phyloP scores from a whole-genome alignment of 352 stramenopile species.

The Pythium brachiatum region DNA sequence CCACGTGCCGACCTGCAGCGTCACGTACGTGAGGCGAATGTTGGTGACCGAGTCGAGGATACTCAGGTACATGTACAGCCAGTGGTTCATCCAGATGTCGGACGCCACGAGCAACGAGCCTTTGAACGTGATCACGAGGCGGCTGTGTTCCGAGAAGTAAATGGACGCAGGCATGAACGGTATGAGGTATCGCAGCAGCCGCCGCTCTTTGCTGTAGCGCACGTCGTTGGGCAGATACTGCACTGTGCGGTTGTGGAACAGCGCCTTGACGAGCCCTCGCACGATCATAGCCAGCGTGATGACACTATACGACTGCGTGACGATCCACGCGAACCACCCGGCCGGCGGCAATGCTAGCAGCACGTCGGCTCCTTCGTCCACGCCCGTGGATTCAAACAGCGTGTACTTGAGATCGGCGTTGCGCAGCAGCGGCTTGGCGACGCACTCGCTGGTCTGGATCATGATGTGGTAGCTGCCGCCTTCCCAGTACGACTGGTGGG shows the following conservation, averaged over 20 bases:
- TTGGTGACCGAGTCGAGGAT: slow-evolving; percentile 48
- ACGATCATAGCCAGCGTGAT: slow-evolving; percentile 41
- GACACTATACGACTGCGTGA: slow-evolving; percentile 41
- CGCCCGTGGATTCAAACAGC: slow-evolving; percentile 40
- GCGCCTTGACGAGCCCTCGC: slow-evolving; percentile 38
- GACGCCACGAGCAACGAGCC: slow-evolving; percentile 50
- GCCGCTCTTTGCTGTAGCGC: slow-evolving; percentile 30
- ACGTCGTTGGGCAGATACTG: slow-evolving; percentile 43
- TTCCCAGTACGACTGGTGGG: slow-evolving; percentile 48
- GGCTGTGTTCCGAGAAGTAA: slow-evolving; percentile 35
- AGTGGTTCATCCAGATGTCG: slow-evolving; percentile 70
- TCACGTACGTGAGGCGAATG: slow-evolving; percentile 43
- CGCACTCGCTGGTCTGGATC: slow-evolving; percentile 54
- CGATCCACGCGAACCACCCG: slow-evolving; percentile 36
- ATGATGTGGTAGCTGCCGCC: slow-evolving; percentile 44
- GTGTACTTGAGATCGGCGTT: slow-evolving; percentile 35
- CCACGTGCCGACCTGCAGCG: slow-evolving; percentile 47
- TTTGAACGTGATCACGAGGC: slow-evolving; percentile 47
- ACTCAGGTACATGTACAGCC: slow-evolving; percentile 60
- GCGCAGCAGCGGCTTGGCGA: slow-evolving; percentile 36
- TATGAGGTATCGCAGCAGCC: slow-evolving; percentile 39
- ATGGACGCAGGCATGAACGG: slow-evolving; percentile 45
- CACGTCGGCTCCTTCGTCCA: slow-evolving; percentile 38
- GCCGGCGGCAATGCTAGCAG: slow-evolving; percentile 40
- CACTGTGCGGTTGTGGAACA: slow-evolving; percentile 36